A percentile compares a stretch with the other conserved stretches of the same genome.
Conservation (phyloP, 441 rosid genomes). For the Populus trichocarpa region DNA sequence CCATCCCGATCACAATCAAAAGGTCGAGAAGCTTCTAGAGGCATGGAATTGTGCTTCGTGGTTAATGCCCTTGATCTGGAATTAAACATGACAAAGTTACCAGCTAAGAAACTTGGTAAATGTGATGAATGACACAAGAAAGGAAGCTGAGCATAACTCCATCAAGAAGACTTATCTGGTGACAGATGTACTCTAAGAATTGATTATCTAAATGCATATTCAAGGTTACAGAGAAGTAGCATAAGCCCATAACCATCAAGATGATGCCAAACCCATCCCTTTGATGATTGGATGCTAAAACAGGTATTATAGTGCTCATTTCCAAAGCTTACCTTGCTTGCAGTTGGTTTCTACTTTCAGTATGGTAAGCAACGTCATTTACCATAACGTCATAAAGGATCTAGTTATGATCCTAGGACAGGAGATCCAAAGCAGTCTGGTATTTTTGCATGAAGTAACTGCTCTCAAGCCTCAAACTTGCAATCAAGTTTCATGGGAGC, state of each 20-base stretch:
- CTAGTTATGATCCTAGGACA: neutral
- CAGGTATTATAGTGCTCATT: neutral
- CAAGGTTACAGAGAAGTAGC: neutral
- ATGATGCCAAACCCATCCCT: neutral
- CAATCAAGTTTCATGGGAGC: neutral
- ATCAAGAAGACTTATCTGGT: slow-evolving; percentile 2
- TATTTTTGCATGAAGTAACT: neutral
- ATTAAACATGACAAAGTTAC: slow-evolving; percentile 16
- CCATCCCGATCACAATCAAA: slow-evolving; percentile 94
- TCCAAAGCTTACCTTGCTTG: neutral
- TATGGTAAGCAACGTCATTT: neutral
- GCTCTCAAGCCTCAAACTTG: neutral
- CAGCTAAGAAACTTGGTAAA: slow-evolving; percentile 2
- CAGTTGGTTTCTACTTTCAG: neutral
- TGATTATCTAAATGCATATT: neutral
- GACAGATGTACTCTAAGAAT: neutral
- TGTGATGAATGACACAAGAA: neutral
- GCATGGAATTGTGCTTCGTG: slow-evolving; percentile 67
- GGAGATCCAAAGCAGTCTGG: neutral
- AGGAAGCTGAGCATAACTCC: neutral
- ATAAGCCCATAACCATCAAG: neutral
- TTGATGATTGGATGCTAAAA: neutral
- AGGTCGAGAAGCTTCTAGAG: slow-evolving; percentile 91
- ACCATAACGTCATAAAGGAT: neutral
- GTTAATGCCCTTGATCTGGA: slow-evolving; percentile 87